phyloP scores from a whole-genome alignment of 805 yeast genomes.

The Myxozyma melibiosi region DNA sequence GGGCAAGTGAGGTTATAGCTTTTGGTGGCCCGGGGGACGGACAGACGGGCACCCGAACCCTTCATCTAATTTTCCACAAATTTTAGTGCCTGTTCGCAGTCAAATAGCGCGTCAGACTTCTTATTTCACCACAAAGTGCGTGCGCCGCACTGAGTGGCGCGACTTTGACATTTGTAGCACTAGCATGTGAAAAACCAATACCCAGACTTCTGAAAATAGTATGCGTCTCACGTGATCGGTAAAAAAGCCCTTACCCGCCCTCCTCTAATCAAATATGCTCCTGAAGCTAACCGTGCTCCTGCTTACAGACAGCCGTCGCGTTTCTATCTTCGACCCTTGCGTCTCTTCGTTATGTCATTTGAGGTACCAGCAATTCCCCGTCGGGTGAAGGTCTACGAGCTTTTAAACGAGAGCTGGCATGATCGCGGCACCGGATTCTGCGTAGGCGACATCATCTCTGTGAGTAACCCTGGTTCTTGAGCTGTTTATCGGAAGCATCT shows the following conservation, averaged over 20 bases:
- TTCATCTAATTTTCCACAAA: no score
- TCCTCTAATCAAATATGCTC: neutral
- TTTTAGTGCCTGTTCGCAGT: no score
- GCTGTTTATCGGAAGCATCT: neutral
- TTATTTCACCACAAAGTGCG: neutral
- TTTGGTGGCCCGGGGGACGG: no score
- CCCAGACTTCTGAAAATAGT: neutral
- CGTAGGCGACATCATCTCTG: constrained; percentile 50
- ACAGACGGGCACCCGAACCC: no score
- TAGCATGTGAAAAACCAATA: neutral
- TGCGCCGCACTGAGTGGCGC: constrained; percentile 2
- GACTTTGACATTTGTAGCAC: neutral
- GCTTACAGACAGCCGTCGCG: neutral
- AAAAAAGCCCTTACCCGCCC: constrained; percentile 4
- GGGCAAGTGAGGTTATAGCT: no score
- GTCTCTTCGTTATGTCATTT: constrained; percentile 28
- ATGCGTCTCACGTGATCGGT: constrained; percentile 6
- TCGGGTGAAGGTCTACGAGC: constrained; percentile 86
- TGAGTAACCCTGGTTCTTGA: neutral
- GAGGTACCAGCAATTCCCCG: constrained; percentile 54
- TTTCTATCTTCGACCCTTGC: neutral
- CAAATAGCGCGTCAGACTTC: neutral
- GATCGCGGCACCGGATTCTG: constrained; percentile 94
- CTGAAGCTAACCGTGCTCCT: neutral
- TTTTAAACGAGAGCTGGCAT: constrained; percentile 81